These are phyloP conservation scores for Fusarium brachygibbosum DNA, from an alignment of 2,329 filamentous ascomycete genomes.

Conservation along the genomic window DNA sequence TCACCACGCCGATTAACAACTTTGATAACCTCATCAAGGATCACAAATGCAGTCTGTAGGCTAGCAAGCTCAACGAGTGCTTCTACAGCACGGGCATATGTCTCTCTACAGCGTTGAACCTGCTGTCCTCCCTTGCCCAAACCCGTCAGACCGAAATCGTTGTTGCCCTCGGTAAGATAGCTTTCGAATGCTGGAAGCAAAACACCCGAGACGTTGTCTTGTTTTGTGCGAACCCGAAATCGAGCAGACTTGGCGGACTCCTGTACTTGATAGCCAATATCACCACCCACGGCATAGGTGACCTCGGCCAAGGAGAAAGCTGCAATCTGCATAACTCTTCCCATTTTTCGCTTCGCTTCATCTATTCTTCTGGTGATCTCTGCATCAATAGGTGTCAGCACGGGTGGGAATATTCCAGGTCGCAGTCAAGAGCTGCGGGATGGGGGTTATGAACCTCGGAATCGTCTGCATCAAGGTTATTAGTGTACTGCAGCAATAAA, in stretches of 20 bases:
- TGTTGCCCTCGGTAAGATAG: constrained; percentile 87
- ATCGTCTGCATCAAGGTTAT: constrained; percentile 72
- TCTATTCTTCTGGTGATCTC: constrained; percentile 98
- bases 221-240: constrained; percentile 93
- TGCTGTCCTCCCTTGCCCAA: constrained; percentile 97
- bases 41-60: constrained; percentile 97
- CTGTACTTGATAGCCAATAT: constrained; percentile 97
- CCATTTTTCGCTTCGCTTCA: constrained; percentile 99
- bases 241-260: constrained; percentile 94
- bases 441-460: constrained; percentile 74
- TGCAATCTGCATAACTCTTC: constrained; percentile 98
- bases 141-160: constrained; percentile 96
- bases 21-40: constrained; percentile 98
- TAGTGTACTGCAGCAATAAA: constrained; percentile 9
- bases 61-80: constrained; percentile 95
- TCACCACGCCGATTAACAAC: constrained; percentile 94
- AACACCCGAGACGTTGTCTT: constrained; percentile 98
- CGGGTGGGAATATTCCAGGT: constrained; percentile 17
- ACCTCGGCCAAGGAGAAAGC: constrained; percentile 98
- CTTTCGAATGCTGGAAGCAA: constrained; percentile 94
- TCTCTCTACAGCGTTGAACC: constrained; percentile 94
- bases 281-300: constrained; percentile 94
- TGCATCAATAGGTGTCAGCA: constrained; percentile 53
- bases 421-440: not conserved
- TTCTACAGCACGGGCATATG: constrained; percentile 95